Evolutionary conservation across 768 basidiomycete genomes (phyloP), one percentile per base, ranked within the genome.

Genomic region (Pleurotus citrinopileatus): DNA sequence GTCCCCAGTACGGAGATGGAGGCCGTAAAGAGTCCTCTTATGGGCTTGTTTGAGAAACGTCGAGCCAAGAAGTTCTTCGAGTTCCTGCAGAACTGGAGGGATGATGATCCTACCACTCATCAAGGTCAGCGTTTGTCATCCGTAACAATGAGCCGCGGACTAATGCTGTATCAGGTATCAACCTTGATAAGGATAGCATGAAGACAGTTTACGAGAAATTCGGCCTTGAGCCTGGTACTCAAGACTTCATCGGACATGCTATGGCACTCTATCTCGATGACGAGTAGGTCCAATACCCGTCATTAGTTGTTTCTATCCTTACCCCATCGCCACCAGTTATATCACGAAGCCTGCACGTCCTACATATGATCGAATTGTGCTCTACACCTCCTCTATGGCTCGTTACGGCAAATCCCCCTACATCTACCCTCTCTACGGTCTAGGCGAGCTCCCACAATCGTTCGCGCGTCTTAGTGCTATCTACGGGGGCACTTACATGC

Each of bases 401-500:
- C 89, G 96, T 47, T 99, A 96, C 71, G 97, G 96, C 62, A 98
- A 99, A 73, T 98, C 97, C 10, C 97, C 97, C 0, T 99, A 99
- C 78, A 97, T 99, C 66, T 99, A 99, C 76, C 97, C 97, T 13
- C 81, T 98, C 34, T 99, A 98, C 70, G 97, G 97, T 58, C 90
- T 99, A 55, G 97, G 97, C 60, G 97, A 99, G 69, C 90, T 99
- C 46, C 97, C 97, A 8, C 97, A 99, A 67, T 92, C 97, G 2
- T 99, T 99, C 66, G 97, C 97, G 6, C 93, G 97, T 63, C 84
- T 99, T 52, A 94, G 91, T 58, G 97, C 97, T 60, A 98, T 99
- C 68, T 98, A 99, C 66, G 97, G 97, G 36, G 97, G 97, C 37
- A 99, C 97, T 10, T 99, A 99, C 77, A 99, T 99, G 97, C 87